A percentile compares a stretch with the other conserved stretches of the same genome.
Evolutionary conservation across 1,139 yeast species (phyloP).

Genomic region (Saccharomyces hybrid): DNA sequence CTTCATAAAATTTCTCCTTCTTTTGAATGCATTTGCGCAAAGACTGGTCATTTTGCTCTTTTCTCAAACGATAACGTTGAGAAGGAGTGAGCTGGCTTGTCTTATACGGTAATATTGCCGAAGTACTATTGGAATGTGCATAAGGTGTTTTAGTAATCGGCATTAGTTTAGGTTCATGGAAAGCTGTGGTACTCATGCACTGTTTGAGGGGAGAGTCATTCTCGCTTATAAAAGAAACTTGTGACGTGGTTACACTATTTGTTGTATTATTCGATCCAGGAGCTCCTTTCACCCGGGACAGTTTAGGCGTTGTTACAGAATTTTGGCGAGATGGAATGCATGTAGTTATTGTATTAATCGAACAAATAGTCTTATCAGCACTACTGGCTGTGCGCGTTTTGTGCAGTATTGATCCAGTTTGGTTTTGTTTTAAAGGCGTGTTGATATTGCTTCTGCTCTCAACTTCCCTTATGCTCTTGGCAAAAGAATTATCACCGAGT

Average conservation of each 20-base stretch:
- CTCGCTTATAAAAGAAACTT: slow-evolving; percentile 10
- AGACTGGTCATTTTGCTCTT: slow-evolving; percentile 31
- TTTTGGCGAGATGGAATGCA: background rate
- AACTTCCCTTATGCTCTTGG: background rate
- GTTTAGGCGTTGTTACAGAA: background rate
- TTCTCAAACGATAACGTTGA: slow-evolving; percentile 33
- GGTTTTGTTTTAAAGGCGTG: background rate
- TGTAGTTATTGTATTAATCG: background rate
- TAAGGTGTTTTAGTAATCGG: slow-evolving; percentile 1
- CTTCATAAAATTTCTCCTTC: slow-evolving; percentile 37
- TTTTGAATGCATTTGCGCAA: slow-evolving; percentile 29
- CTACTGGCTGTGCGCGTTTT: background rate
- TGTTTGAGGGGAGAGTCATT: background rate
- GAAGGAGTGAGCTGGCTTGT: slow-evolving; percentile 33
- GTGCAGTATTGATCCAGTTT: background rate
- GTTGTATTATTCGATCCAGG: slow-evolving; percentile 9
- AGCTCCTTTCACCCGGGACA: background rate
- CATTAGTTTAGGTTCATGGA: background rate
- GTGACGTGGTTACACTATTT: slow-evolving; percentile 12
- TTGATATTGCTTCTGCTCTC: background rate
- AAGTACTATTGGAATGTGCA: slow-evolving; percentile 18
- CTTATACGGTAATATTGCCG: slow-evolving; percentile 18
- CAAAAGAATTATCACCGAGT: background rate
- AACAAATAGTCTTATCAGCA: background rate
- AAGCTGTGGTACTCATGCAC: background rate